Evolutionary conservation across 768 basidiomycete species (phyloP), one percentile per base, ranked within the genome.

Genomic region (Serendipita vermifera): DNA sequence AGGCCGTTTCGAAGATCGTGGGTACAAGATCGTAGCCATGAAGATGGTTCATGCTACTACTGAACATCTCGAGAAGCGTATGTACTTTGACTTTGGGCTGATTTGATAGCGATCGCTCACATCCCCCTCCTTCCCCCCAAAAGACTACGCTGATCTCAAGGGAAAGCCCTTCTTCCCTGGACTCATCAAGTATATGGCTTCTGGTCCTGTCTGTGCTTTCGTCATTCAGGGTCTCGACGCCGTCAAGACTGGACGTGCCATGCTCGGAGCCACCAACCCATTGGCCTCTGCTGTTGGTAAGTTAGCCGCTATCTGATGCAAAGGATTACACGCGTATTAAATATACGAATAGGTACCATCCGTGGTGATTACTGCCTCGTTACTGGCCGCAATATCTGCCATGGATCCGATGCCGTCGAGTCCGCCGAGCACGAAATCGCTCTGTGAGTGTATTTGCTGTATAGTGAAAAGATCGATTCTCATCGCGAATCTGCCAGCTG

Each of bases 231-330:
- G 96, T 58, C 79, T 90, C 59, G 86, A 90, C 62, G 87, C 87
- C 51, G 87, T 90, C 72, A 90, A 90, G 82, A 93, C 91, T 58
- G 93, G 92, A 63, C 90, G 93, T 73, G 78, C 70, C 70, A 94
- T 96, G 88, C 83, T 94, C 61, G 94, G 94, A 67, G 82, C 91
- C 41, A 96, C 94, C 67, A 96, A 99, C 82, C 96, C 96, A 59
- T 81, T 97, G 60, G 77, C 77, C 35, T 97, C 94, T 61, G 73
- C 80, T 60, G 78, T 87, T 62, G 94, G 93, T 86, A 62, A 59
- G 81, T 57, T n/a, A 3, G n/a, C 17, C 13, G 14, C 17, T 33
- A n/a, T 11, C 26, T 24, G 3, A 31, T 27, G 31, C 14, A 61
- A 9, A 17, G 26, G 26, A 13, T 29, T 17, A 5, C 14, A 70